Conservation (phyloP, 305 asterid species). For the Rubia tinctorum region DNA sequence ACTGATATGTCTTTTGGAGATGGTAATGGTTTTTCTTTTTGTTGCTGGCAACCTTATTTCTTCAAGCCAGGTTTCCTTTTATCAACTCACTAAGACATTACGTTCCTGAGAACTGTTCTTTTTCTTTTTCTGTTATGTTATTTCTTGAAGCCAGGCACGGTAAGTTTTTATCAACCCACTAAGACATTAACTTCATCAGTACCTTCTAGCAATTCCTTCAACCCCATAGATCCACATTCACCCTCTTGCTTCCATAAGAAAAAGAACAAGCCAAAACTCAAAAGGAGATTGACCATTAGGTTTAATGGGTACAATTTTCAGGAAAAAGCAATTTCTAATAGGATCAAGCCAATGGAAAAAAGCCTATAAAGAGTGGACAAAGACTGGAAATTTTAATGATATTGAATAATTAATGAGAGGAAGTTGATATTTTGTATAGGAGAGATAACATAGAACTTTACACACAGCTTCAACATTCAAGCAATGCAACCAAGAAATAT, state of each 20-base stretch:
- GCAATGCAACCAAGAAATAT: not conserved
- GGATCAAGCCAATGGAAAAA: not conserved
- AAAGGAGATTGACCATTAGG: not conserved
- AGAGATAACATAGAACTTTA: not conserved
- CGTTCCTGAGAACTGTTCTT: no score
- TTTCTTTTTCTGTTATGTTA: not conserved
- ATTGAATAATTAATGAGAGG: not conserved
- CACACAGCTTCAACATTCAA: constrained; percentile 6
- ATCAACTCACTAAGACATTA: not conserved
- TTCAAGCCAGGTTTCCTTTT: not conserved
- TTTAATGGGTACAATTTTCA: not conserved
- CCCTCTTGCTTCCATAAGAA: not conserved
- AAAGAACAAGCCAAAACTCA: not conserved
- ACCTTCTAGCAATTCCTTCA: not conserved
- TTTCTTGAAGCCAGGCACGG: not conserved
- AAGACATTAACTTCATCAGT: not conserved
- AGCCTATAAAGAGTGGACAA: not conserved
- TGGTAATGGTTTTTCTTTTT: constrained; percentile 31
- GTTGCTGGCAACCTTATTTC: constrained; percentile 5
- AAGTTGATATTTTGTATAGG: not conserved
- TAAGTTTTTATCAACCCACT: constrained; percentile 1
- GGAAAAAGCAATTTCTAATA: not conserved
- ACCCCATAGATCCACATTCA: not conserved
- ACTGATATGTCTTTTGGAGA: constrained; percentile 58
- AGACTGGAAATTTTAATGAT: not conserved